These are phyloP conservation scores for Aspergillus ruber DNA, from an alignment of 2,329 filamentous ascomycete genomes.

Conservation along the genomic window DNA sequence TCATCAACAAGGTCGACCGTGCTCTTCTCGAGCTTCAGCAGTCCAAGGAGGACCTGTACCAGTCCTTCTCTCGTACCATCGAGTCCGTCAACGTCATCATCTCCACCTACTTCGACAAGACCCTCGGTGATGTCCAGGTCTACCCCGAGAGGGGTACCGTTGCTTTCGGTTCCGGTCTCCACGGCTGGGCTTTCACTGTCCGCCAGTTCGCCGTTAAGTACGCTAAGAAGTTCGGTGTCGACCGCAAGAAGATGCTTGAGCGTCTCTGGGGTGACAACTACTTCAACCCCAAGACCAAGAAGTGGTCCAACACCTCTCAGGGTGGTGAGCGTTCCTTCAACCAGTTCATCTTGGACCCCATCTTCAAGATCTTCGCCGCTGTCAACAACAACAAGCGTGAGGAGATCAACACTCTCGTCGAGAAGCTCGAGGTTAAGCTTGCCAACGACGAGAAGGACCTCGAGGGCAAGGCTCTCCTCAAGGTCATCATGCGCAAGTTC, in stretches of 20 bases:
- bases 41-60: slow-evolving; percentile 97
- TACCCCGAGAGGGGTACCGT: slow-evolving; percentile 97
- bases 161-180: slow-evolving; percentile 98
- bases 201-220: slow-evolving; percentile 94
- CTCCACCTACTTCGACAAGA: slow-evolving; percentile 96
- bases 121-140: slow-evolving; percentile 95
- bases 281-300: slow-evolving; percentile 99
- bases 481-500: slow-evolving; percentile 98
- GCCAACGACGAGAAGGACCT: slow-evolving; percentile 77
- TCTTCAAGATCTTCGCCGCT: slow-evolving; percentile 96
- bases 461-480: slow-evolving; percentile 96
- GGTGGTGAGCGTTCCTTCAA: slow-evolving; percentile 98
- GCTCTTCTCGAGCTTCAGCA: slow-evolving; percentile 98
- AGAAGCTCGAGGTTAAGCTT: slow-evolving; percentile 96
- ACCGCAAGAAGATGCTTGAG: slow-evolving; percentile 99
- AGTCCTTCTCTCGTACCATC: slow-evolving; percentile 98
- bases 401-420: slow-evolving; percentile 71
- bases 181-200: slow-evolving; percentile 99
- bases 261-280: slow-evolving; percentile 99
- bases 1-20: slow-evolving; percentile 99
- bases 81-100: slow-evolving; percentile 99
- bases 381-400: slow-evolving; percentile 99
- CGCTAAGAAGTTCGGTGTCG: slow-evolving; percentile 99
- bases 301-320: slow-evolving; percentile 77
- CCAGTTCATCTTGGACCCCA: slow-evolving; percentile 98